Conservation (phyloP, 805 yeast species). For the Lipomyces kockii region DNA sequence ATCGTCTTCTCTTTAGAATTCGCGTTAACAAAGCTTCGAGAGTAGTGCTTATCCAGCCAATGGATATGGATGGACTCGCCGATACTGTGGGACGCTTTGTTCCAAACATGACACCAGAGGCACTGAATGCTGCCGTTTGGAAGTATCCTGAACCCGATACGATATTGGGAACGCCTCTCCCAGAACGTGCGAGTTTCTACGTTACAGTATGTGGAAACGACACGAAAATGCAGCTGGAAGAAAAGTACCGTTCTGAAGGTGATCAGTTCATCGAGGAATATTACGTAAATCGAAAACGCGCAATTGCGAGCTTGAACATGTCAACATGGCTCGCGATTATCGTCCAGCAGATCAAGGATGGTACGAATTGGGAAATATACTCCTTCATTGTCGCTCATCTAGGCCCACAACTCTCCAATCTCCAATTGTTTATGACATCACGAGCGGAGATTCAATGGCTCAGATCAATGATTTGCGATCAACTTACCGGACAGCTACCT, state of each 20-base stretch:
- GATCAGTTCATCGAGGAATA: constrained; percentile 34
- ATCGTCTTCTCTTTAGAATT: constrained; percentile 59
- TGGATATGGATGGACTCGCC: constrained; percentile 69
- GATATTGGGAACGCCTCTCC: constrained; percentile 53
- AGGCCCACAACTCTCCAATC: constrained; percentile 69
- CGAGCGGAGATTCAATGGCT: constrained; percentile 50
- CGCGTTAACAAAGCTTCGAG: constrained; percentile 54
- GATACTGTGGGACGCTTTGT: constrained; percentile 60
- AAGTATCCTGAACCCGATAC: constrained; percentile 60
- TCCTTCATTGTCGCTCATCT: constrained; percentile 69
- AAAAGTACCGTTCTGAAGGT: constrained; percentile 39
- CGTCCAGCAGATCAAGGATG: constrained; percentile 54
- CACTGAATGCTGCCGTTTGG: constrained; percentile 52
- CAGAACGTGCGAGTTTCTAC: constrained; percentile 50
- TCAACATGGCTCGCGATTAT: constrained; percentile 57
- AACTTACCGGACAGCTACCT: constrained; percentile 58
- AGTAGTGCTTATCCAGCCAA: constrained; percentile 57
- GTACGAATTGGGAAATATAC: constrained; percentile 72
- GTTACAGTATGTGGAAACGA: constrained; percentile 29
- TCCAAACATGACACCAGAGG: constrained; percentile 41
- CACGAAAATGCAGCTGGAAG: constrained; percentile 10
- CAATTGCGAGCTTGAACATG: constrained; percentile 31
- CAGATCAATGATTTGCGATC: constrained; percentile 60
- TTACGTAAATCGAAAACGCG: constrained; percentile 14
- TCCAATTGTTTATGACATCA: constrained; percentile 55